phyloP scores from a whole-genome alignment of 768 basidiomycete genomes.

The Lactifluus rugatus region DNA sequence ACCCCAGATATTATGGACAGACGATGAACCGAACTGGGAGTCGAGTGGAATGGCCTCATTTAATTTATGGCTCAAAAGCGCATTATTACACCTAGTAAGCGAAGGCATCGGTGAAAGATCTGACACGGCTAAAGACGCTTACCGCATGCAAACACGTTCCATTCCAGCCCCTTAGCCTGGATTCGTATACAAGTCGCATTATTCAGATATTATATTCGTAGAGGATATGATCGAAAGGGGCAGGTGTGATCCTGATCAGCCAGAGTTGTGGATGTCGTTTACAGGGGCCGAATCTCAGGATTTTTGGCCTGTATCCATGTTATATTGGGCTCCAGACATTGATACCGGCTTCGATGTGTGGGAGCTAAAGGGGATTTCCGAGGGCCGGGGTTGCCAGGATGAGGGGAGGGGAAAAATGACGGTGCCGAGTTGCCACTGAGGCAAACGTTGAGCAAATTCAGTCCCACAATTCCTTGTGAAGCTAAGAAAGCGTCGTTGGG shows the following conservation, averaged over 20 bases:
- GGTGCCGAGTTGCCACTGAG: not conserved
- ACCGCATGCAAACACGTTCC: not conserved
- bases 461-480: not conserved
- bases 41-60: not conserved
- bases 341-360: not conserved
- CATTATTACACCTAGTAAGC: not conserved
- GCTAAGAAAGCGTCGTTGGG: not conserved
- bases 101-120: not conserved
- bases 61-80: not conserved
- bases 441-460: not conserved
- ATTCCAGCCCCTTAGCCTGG: not conserved
- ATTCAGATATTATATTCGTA: not conserved
- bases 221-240: not conserved
- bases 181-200: not conserved
- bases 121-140: not conserved
- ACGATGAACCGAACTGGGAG: not conserved
- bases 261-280: not conserved
- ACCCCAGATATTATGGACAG: not conserved
- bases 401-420: not conserved
- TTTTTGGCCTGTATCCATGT: not conserved
- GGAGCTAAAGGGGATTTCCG: not conserved
- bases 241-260: too few relatives aligned
- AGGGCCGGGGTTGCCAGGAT: not conserved
- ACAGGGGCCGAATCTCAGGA: not conserved
- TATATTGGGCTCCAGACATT: not conserved